Conservation (phyloP, 108 stramenopile genomes). For the Skeletonema menzelii region DNA sequence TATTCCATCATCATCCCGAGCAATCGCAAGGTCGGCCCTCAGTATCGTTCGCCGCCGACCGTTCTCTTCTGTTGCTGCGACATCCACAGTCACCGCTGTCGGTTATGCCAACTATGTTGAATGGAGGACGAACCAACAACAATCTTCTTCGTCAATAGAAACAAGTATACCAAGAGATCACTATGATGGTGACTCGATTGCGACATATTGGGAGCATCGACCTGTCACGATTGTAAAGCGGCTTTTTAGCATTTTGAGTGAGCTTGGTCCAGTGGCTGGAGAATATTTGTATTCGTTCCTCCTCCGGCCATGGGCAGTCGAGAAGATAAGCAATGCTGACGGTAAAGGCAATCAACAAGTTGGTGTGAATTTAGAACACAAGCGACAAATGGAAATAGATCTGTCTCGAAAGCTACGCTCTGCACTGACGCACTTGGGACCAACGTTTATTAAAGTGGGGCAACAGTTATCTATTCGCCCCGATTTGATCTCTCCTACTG, state of each 20-base stretch:
- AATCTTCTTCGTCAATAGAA: conserved; percentile 1
- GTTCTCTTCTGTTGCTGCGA: conserved; percentile 1
- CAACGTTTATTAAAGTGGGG: conserved; percentile 93
- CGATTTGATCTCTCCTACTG: conserved; percentile 86
- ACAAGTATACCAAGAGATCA: conserved; percentile 23
- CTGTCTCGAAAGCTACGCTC: conserved; percentile 52
- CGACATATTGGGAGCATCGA: conserved; percentile 67
- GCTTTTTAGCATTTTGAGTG: conserved; percentile 42
- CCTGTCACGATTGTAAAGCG: conserved; percentile 64
- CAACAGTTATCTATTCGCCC: conserved; percentile 92
- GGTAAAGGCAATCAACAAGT: conserved; percentile 2
- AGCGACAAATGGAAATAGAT: conserved; percentile 22
- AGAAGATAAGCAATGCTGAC: not conserved
- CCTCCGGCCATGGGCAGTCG: conserved; percentile 5
- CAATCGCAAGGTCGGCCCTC: not conserved
- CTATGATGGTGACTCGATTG: conserved; percentile 63
- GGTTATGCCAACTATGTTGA: conserved; percentile 17
- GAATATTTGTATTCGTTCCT: conserved; percentile 45
- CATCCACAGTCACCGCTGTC: conserved; percentile 3
- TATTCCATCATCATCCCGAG: not conserved
- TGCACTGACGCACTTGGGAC: conserved; percentile 86
- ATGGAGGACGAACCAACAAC: conserved; percentile 5
- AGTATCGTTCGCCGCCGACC: conserved; percentile 7
- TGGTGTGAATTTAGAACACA: not conserved
- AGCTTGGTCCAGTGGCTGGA: conserved; percentile 55